Evolutionary conservation across 2,329 filamentous ascomycete species (phyloP).

Genomic region (Aureobasidium pullulans): DNA sequence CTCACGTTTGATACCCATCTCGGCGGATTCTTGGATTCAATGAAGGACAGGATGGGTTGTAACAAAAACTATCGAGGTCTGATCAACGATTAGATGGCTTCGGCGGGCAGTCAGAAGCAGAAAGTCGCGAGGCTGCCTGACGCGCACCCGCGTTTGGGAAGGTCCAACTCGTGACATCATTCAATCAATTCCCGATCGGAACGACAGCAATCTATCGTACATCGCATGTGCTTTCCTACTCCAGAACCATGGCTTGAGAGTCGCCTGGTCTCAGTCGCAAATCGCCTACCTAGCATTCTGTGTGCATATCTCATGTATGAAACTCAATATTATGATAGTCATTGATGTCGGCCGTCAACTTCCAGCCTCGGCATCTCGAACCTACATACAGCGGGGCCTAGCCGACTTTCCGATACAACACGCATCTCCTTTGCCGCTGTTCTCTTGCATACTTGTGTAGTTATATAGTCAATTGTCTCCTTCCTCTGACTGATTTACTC

Average conservation of each 20-base stretch:
- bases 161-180: background rate
- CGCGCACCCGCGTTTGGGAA: conserved; percentile 1
- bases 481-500: background rate
- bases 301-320: background rate
- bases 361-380: conserved; percentile 10
- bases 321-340: background rate
- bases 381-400: background rate
- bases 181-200: conserved; percentile 7
- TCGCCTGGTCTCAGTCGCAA: background rate
- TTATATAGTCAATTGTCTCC: background rate
- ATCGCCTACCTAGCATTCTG: background rate
- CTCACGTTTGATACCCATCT: conserved; percentile 32
- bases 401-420: conserved; percentile 12
- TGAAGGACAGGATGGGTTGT: background rate
- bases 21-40: conserved; percentile 1
- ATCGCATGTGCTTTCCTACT: background rate
- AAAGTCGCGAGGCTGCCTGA: conserved; percentile 8
- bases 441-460: background rate
- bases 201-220: background rate
- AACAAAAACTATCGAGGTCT: background rate
- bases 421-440: background rate
- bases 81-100: background rate
- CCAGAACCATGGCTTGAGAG: background rate
- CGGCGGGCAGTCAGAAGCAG: background rate
- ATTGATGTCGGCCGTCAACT: conserved; percentile 5